Base-by-base conservation (phyloP, 371 early-diverging fungal species). In the Dichotomocladium elegans region DNA sequence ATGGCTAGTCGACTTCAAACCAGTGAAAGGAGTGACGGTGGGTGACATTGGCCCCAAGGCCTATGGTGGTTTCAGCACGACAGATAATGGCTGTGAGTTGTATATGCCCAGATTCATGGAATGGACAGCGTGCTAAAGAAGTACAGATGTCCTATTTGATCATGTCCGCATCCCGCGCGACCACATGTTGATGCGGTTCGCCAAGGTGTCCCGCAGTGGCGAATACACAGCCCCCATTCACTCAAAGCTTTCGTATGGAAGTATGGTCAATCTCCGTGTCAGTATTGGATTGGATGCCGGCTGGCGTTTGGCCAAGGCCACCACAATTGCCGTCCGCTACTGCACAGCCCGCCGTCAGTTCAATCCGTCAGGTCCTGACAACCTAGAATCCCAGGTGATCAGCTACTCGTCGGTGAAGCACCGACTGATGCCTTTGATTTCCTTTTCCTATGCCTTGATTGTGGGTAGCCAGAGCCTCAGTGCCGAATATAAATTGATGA, bases 11-110 rank as follows among this genome's bases (percentile, higher is more conserved):
- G 86, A 86, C 50, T 89, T 88, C 65, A 73, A 70, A 46, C 79
- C 88, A 51, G 53, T 65, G 44, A 78, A 88, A n/a, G 93, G 93
- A 15, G 83, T 95, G 37, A 81, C 76, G 5, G 90, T 92, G 19
- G 94, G 94, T 14, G 94, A 95, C 52, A 86, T 93, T 68, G 37
- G 95, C 2, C 86, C 92, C 19, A 93, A 93, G 72, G 72, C 83
- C 0, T 83, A 83, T 53, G 81, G 81, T 21, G 83, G 83, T 11
- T 87, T 86, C 55, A 66, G 84, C 26, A 73, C 81, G 17, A 80
- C 88, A 41, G 94, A 93, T 67, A 93, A 92, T 55, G 94, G 94
- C 29, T 91, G 85, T 79, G 75, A 68, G 79, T 64, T 15, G 15
- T 37, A 9, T 2, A 15, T 6, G 31, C 31, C 15, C 19, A n/a